Conservation (phyloP, 1,284 basidiomycete species). For the Ustilago shanxiensis region DNA sequence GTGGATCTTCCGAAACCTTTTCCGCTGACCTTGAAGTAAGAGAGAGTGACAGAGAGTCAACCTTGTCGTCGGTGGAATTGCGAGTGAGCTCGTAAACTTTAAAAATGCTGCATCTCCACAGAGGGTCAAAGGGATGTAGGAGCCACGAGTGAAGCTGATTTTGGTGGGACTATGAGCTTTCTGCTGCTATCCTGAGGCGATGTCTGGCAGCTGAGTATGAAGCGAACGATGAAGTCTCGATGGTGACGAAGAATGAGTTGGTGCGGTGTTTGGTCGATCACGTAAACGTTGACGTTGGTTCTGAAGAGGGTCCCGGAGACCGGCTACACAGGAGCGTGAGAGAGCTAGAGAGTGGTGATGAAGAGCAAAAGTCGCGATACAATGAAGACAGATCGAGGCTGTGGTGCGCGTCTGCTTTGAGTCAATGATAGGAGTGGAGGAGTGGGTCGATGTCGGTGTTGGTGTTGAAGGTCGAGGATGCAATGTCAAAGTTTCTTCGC, state of each 20-base stretch:
- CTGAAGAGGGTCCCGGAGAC: background rate
- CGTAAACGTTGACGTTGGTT: no score
- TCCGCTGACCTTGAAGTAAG: background rate
- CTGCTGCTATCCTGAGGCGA: background rate
- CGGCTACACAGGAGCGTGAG: no score
- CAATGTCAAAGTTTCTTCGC: background rate
- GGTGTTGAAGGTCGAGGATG: background rate
- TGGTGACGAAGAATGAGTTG: conserved; percentile 4
- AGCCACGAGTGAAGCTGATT: background rate
- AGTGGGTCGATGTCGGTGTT: background rate
- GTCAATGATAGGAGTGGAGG: background rate
- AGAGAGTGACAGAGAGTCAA: conserved; percentile 2
- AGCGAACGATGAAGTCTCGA: conserved; percentile 2
- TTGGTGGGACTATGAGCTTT: background rate
- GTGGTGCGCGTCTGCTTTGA: background rate
- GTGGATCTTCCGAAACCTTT: conserved; percentile 6
- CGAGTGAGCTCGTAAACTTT: background rate
- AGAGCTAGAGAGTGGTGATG: background rate
- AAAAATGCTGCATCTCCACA: background rate
- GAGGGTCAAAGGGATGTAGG: background rate
- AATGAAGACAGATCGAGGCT: background rate
- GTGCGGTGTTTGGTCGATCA: background rate
- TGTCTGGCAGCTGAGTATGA: background rate
- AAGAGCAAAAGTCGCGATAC: background rate
- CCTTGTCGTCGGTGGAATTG: conserved; percentile 6